A percentile compares a stretch with the other conserved stretches of the same genome.
Conservation (phyloP, 495 filamentous ascomycete species). For the Letharia columbiana region DNA sequence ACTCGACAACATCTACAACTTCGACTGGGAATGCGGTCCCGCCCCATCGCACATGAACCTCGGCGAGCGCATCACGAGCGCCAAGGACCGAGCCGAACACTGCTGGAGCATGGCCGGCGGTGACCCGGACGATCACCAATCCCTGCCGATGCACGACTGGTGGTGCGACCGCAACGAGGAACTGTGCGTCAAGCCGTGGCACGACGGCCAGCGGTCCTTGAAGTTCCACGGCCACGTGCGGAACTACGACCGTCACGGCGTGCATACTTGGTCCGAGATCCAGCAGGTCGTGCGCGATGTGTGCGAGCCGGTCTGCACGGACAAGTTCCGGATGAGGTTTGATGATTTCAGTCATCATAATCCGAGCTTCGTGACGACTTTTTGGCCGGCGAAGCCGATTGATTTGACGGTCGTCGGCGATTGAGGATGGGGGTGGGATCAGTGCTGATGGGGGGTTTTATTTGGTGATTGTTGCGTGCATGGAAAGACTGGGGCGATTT, state of each 20-base stretch:
- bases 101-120: neutral
- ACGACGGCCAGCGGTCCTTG: neutral
- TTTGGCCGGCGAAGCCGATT: slow-evolving; percentile 5
- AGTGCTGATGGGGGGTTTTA: neutral
- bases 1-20: neutral
- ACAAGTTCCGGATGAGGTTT: neutral
- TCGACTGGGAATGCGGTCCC: neutral
- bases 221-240: neutral
- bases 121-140: neutral
- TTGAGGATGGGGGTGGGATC: neutral
- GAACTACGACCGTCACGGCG: neutral
- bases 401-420: neutral
- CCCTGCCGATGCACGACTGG: neutral
- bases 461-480: neutral
- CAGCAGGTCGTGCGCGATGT: neutral
- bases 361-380: neutral
- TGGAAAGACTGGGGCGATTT: neutral
- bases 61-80: neutral
- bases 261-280: neutral
- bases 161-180: neutral
- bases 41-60: neutral
- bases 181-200: neutral
- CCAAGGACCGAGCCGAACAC: neutral
- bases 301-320: neutral
- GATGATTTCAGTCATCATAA: slow-evolving; percentile 2